Evolutionary conservation across 1,284 basidiomycete species (phyloP), one percentile per base, ranked within the genome.

Genomic region (Ustilago crameri): DNA sequence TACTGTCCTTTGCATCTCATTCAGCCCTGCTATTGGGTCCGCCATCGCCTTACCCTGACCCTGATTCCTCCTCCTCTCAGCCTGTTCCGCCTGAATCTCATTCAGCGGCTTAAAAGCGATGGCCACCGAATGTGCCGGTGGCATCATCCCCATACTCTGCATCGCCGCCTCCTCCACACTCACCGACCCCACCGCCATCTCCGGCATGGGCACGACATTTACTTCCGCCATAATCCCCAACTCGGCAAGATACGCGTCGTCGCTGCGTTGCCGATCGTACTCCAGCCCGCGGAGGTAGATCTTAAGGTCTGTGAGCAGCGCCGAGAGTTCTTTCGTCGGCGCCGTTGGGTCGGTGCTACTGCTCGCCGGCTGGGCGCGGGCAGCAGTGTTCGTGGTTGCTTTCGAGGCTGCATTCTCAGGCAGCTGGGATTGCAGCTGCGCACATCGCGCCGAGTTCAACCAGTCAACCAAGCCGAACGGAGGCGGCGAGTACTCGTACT

Each of bases 201-300:
- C 58, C 1, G 50, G 48, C 23, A 57, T 9, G 0, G 60, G 41
- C 2, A 56, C 17, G 22, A 70, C 53, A 12, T 35, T 34, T 4
- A 58, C 47, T 18, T 71, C 40, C 9, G 62, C 62, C 8, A 58
- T 0, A 9, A 71, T 46, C 3, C 42, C 43, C 2, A 30, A 14
- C 3, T 30, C 34, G 5, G 51, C 51, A 0, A 72, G 32, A 18
- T 34, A 61, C 9, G 59, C 43, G 43, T 60, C 70, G 50, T 72
- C 73, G 1, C 51, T 51, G 12, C 51, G 38, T 14, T 65, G 58
- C 9, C 73, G 54, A n/a, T 69, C 54, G 42, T 75, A 72, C 51
- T 75, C 73, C 9, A 75, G 51, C 18, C 60, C 64, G 2, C 73
- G 48, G 9, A 75, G 47, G 23, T 66, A 75, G 51, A 75, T 75